Base-by-base conservation (phyloP, 208 protist genomes). In the Trypanosoma cruzi region DNA sequence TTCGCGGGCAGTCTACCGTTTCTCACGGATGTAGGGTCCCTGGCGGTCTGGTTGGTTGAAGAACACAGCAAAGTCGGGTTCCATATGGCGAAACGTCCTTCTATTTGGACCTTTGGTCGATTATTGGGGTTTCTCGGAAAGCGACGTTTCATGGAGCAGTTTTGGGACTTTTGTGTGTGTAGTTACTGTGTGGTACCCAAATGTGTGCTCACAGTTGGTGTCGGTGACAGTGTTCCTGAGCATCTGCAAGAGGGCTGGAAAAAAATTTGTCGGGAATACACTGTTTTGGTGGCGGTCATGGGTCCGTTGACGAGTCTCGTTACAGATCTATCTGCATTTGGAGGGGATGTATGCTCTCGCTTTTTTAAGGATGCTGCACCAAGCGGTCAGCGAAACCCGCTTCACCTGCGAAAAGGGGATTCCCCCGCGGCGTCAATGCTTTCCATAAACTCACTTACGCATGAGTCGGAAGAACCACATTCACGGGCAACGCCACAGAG, bases 151-250 rank as follows among this genome's bases (percentile, higher is more conserved):
- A 73, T 79, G 55, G 75, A 84, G 32, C 67, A 88, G 61, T 44
- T 88, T 37, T 75, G 66, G 56, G 82, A 88, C 52, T 84, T 88
- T 34, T 79, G 75, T 60, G 36, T 80, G 10, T 78, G 67, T n/a
- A 84, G 75, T 55, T 82, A 75, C 31, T 80, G 79, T 4, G 58
- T 88, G 8, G 68, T 56, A 28, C 69, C 46, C 49, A 46, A 29
- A 58, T 62, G 74, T 61, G 37, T 65, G 31, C 28, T 65, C 24
- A 42, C 64, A 28, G 26, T n/a, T 18, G 62, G 26, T 28, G n/a
- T 32, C 10, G 31, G 40, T 1, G 36, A 62, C 48, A 24, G 4
- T 1, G 14, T 70, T 46, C 68, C 49, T 37, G 49, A 68, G 46
- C 64, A 68, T 44, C 46, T 46, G 14, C 32, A 50, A 0, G 36